Percentiles rank a stretch among this genome's conserved stretches.
Evolutionary conservation across 208 protist genomes (phyloP).

Genomic region (Porcisia hertigi): DNA sequence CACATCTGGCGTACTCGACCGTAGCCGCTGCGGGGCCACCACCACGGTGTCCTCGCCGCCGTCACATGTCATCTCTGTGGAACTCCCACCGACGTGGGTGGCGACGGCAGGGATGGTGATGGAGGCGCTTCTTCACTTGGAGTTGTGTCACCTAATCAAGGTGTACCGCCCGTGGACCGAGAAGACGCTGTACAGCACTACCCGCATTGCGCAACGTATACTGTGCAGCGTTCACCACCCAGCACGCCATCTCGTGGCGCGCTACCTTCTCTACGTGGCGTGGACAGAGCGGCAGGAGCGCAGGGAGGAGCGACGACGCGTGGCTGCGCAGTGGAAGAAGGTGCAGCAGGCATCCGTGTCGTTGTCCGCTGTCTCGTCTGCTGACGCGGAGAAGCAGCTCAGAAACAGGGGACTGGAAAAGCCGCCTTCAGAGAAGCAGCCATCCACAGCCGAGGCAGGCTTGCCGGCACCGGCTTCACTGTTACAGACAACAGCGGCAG

Average conservation of each 20-base stretch:
- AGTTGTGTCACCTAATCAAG: slow-evolving; percentile 51
- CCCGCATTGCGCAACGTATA: slow-evolving; percentile 34
- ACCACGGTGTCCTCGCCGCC: background rate
- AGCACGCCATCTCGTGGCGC: slow-evolving; percentile 32
- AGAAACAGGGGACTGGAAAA: background rate
- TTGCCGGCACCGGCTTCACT: background rate
- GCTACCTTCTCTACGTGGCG: slow-evolving; percentile 27
- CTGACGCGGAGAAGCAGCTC: background rate
- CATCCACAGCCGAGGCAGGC: background rate
- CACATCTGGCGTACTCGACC: background rate
- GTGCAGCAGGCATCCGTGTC: background rate
- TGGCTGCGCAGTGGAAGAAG: background rate
- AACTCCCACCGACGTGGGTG: slow-evolving; percentile 37
- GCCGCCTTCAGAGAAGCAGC: background rate
- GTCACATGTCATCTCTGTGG: slow-evolving; percentile 22
- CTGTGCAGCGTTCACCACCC: slow-evolving; percentile 44
- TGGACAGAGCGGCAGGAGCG: slow-evolving; percentile 32
- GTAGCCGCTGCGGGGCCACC: no score
- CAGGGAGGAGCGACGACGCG: slow-evolving; percentile 1
- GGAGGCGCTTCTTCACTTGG: slow-evolving; percentile 73
- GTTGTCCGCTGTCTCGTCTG: background rate
- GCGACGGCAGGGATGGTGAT: slow-evolving; percentile 43
- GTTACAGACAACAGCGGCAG: background rate
- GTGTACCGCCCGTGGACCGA: slow-evolving; percentile 48
- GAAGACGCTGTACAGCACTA: slow-evolving; percentile 49